Evolutionary conservation across 2,329 filamentous ascomycete genomes (phyloP), one percentile per base, ranked within the genome.

Genomic region (Aspergillus thermomutatus): DNA sequence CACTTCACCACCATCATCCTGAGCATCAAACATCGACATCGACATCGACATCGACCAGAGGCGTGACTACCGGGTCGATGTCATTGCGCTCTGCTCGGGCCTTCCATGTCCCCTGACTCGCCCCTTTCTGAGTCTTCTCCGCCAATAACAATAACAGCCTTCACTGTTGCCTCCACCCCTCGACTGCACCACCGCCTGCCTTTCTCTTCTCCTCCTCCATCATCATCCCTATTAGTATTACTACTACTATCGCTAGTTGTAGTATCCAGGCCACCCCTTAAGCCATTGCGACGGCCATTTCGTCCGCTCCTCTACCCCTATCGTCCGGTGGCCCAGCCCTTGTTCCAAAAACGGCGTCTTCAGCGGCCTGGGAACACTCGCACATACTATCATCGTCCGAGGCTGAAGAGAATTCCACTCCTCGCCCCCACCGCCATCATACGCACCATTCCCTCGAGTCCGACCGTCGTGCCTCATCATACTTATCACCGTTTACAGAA

Each of bases 351-450:
- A 71, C 69, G 66, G 62, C 68, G 53, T 64, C 67, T 52, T 62
- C 62, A 51, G 57, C 56, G 27, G 23, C 56, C 52, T 47, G 59
- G 50, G 59, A 55, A 31, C 55, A 61, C 60, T 49, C 60, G 59
- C 62, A 55, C 57, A 47, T 66, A 58, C 41, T 73, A 71, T 69
- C 75, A 72, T 64, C 74, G 72, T 63, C 72, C 69, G 63, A 71
- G 73, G 63, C 68, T 69, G 66, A 75, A 74, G 67, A 70, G 27
- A 47, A 47, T 55, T 55, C 60, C 52, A 27, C 34, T 53, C 40
- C 54, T 47, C 27, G 34, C 37, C 52, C 47, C 59, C 46, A 49
- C 59, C 56, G 57, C 51, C 53, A 55, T 55, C 60, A 56, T 43
- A 55, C 50, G 53, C 56, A 56, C 55, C 52, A 43, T 54, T 57